A percentile compares a stretch with the other conserved stretches of the same genome.
Evolutionary conservation across 2,329 filamentous ascomycete species (phyloP).

Genomic region (Eutypella sp.): DNA sequence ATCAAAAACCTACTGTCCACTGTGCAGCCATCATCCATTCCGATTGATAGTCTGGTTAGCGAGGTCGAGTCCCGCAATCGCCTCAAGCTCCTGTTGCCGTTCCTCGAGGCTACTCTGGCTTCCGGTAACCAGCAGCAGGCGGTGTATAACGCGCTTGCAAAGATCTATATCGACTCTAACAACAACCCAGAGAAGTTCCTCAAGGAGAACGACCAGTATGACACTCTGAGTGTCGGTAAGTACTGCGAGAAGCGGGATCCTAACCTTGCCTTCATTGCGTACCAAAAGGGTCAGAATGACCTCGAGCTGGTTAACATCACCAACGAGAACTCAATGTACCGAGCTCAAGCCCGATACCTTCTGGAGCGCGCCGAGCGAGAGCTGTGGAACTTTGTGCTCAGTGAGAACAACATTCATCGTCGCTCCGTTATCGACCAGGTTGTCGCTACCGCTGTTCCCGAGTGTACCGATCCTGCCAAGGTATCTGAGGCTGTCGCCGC

Average conservation of each 20-base stretch:
- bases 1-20: slow-evolving; percentile 89
- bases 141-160: slow-evolving; percentile 93
- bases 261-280: slow-evolving; percentile 90
- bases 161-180: slow-evolving; percentile 99
- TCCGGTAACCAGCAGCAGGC: slow-evolving; percentile 93
- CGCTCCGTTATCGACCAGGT: slow-evolving; percentile 94
- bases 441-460: slow-evolving; percentile 88
- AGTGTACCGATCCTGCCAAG: slow-evolving; percentile 88
- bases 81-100: slow-evolving; percentile 89
- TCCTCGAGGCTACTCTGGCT: slow-evolving; percentile 87
- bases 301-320: slow-evolving; percentile 95
- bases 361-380: slow-evolving; percentile 85
- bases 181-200: slow-evolving; percentile 97
- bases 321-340: slow-evolving; percentile 99
- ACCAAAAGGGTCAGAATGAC: slow-evolving; percentile 95
- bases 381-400: slow-evolving; percentile 92
- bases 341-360: slow-evolving; percentile 92
- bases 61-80: slow-evolving; percentile 97
- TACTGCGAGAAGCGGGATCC: slow-evolving; percentile 99
- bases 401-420: slow-evolving; percentile 91
- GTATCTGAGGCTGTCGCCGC: slow-evolving; percentile 91
- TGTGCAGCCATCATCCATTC: slow-evolving; percentile 78
- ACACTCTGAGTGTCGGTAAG: slow-evolving; percentile 86
- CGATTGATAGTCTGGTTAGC: slow-evolving; percentile 86
- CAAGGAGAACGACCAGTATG: slow-evolving; percentile 95